These are phyloP conservation scores for Auricularia sp. DNA, from an alignment of 768 basidiomycete genomes.

Conservation along the genomic window DNA sequence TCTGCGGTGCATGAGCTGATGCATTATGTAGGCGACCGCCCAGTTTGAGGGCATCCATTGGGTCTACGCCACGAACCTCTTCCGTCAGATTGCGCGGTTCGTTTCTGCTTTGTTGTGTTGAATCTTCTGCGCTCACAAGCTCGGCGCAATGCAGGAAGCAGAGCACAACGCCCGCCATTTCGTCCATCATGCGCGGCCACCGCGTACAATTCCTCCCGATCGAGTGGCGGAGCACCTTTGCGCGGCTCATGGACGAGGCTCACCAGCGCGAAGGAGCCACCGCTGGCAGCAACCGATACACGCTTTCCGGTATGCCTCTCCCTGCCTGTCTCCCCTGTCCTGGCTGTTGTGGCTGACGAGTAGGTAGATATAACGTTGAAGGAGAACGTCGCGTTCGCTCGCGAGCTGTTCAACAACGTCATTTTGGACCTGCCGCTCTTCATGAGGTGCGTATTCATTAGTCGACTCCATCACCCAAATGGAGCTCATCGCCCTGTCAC, in stretches of 20 bases:
- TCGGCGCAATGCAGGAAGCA: constrained; percentile 20
- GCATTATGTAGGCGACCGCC: constrained; percentile 12
- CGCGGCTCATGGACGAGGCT: constrained; percentile 22
- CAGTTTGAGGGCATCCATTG: constrained; percentile 33
- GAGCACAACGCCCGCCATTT: constrained; percentile 25
- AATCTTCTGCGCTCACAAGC: background rate
- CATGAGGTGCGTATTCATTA: constrained; percentile 18
- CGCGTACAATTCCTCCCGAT: constrained; percentile 32
- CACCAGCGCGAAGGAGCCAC: constrained; percentile 27
- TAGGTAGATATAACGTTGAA: constrained; percentile 31
- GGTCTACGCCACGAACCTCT: constrained; percentile 31
- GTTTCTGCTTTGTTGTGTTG: background rate
- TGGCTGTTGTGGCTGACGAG: constrained; percentile 11
- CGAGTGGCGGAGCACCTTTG: constrained; percentile 31
- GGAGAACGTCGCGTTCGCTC: constrained; percentile 29
- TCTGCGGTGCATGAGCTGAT: background rate
- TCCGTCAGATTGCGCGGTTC: constrained; percentile 27
- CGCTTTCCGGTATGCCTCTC: background rate
- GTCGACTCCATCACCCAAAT: too few relatives aligned
- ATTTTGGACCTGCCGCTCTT: constrained; percentile 32
- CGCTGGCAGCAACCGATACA: constrained; percentile 22
- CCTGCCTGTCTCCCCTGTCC: background rate
- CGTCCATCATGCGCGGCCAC: constrained; percentile 28
- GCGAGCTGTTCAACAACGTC: constrained; percentile 32
- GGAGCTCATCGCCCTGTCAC: too few relatives aligned